These are phyloP conservation scores for Aspergillus ochraceus DNA, from an alignment of 2,329 filamentous ascomycete genomes.

Conservation along the genomic window DNA sequence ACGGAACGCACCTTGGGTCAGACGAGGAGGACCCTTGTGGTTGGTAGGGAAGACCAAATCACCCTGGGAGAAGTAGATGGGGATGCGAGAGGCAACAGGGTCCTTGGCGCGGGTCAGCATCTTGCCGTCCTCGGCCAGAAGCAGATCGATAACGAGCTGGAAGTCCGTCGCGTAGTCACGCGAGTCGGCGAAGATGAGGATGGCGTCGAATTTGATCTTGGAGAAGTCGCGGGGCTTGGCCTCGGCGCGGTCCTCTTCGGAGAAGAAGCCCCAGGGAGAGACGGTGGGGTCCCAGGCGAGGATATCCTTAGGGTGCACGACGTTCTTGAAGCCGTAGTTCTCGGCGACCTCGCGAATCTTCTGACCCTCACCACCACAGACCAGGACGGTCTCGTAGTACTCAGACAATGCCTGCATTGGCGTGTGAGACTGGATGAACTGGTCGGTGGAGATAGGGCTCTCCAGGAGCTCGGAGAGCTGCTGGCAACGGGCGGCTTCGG, in stretches of 20 bases:
- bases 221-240: conserved; percentile 71
- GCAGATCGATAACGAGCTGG: conserved; percentile 73
- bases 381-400: conserved; percentile 75
- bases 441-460: conserved; percentile 65
- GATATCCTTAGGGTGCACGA: conserved; percentile 72
- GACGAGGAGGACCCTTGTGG: conserved; percentile 63
- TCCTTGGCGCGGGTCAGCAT: conserved; percentile 66
- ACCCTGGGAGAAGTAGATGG: conserved; percentile 71
- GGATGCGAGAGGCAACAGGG: conserved; percentile 65
- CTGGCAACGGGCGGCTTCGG: conserved; percentile 63
- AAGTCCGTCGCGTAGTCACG: conserved; percentile 74
- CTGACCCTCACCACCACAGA: conserved; percentile 74
- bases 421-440: conserved; percentile 77
- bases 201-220: conserved; percentile 70
- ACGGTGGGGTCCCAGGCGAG: conserved; percentile 68
- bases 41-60: conserved; percentile 65
- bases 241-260: conserved; percentile 64
- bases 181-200: conserved; percentile 73
- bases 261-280: conserved; percentile 68
- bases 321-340: conserved; percentile 71
- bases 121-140: conserved; percentile 67
- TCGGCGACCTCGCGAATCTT: conserved; percentile 72
- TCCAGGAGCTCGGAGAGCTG: conserved; percentile 68
- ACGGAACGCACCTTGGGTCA: conserved; percentile 75
- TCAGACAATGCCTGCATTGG: conserved; percentile 74